phyloP scores from a whole-genome alignment of 805 yeast species.

The Wickerhamia fluorescens region DNA sequence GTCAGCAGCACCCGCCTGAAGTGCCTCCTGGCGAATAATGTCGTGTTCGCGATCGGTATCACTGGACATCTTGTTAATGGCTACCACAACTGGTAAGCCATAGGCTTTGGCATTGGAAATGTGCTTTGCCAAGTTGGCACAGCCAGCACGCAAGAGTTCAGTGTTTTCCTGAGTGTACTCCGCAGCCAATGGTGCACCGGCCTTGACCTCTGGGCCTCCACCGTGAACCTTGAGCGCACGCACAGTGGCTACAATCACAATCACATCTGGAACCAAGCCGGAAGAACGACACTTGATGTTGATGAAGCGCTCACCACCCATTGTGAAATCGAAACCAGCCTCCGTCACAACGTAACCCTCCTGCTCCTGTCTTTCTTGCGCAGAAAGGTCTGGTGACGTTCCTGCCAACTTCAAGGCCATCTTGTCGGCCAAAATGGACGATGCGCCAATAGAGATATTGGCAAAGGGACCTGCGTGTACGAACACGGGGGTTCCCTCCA shows the following conservation, averaged over 20 bases:
- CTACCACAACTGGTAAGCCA: slow-evolving; percentile 77
- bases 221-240: slow-evolving; percentile 83
- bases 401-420: slow-evolving; percentile 78
- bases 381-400: slow-evolving; percentile 40
- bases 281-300: slow-evolving; percentile 78
- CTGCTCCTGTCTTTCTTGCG: slow-evolving; percentile 38
- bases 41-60: slow-evolving; percentile 66
- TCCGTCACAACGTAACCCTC: slow-evolving; percentile 79
- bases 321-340: slow-evolving; percentile 85
- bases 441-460: slow-evolving; percentile 81
- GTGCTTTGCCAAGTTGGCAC: slow-evolving; percentile 71
- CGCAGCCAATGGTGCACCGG: slow-evolving; percentile 72
- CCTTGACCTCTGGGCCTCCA: slow-evolving; percentile 84
- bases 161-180: slow-evolving; percentile 68
- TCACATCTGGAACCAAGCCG: slow-evolving; percentile 72
- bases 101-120: slow-evolving; percentile 64
- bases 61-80: slow-evolving; percentile 71
- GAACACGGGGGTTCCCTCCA: slow-evolving; percentile 83
- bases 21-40: slow-evolving; percentile 57
- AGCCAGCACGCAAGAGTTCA: slow-evolving; percentile 62
- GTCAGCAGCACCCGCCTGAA: slow-evolving; percentile 72
- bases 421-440: slow-evolving; percentile 75
- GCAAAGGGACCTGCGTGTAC: slow-evolving; percentile 90
- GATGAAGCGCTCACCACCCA: slow-evolving; percentile 87
- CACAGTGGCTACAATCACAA: slow-evolving; percentile 76